A percentile compares a stretch with the other conserved stretches of the same genome.
phyloP scores from a whole-genome alignment of 495 filamentous ascomycete genomes.

The Zalerion maritima region DNA sequence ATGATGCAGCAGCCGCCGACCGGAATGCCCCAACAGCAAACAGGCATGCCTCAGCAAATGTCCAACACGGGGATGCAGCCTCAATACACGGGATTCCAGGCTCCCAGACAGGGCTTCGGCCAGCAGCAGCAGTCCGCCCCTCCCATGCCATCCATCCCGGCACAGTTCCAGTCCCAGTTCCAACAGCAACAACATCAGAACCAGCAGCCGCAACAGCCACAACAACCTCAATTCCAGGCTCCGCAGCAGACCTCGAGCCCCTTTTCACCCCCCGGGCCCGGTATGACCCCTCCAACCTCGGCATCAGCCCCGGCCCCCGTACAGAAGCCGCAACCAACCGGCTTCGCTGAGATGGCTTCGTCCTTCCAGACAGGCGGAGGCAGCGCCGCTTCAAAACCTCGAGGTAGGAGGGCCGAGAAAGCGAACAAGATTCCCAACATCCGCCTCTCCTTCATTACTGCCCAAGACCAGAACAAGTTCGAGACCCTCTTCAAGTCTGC shows the following conservation, averaged over 20 bases:
- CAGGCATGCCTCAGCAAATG: conserved; percentile 4
- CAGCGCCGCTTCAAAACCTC: conserved; percentile 37
- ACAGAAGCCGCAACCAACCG: conserved; percentile 61
- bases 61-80: no score
- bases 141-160: conserved; percentile 41
- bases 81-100: conserved; percentile 12
- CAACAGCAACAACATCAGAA: conserved; percentile 26
- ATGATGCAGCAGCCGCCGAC: conserved; percentile 8
- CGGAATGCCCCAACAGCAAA: conserved; percentile 1
- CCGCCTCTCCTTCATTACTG: conserved; percentile 86
- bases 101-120: conserved; percentile 32
- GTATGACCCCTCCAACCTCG: no score
- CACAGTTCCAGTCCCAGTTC: conserved; percentile 33
- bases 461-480: conserved; percentile 91
- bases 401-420: conserved; percentile 28
- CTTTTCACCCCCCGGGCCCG: conserved; percentile 23
- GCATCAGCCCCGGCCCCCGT: conserved; percentile 16
- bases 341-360: conserved; percentile 69
- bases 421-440: conserved; percentile 79
- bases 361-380: conserved; percentile 54
- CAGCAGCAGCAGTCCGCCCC: no score
- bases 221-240: conserved; percentile 9
- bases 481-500: conserved; percentile 97
- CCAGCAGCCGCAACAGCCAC: conserved; percentile 18
- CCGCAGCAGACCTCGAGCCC: conserved; percentile 13